Conservation (phyloP, 2,329 filamentous ascomycete genomes). For the Alternaria solani region DNA sequence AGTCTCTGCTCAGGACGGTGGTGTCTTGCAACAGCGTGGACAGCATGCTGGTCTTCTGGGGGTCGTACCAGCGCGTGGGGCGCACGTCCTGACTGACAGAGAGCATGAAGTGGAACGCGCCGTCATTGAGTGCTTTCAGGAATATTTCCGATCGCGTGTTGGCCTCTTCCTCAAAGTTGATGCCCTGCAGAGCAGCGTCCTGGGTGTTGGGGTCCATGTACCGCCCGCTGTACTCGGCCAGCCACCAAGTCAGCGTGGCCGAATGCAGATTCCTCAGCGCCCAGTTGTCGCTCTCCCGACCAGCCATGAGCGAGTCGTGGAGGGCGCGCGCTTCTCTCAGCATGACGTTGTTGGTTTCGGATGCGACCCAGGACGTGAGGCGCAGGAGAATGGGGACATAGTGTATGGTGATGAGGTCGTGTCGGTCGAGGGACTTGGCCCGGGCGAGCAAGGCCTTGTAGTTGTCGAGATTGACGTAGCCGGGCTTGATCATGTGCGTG, state of each 20-base stretch:
- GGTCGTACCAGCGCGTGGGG: slow-evolving; percentile 84
- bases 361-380: slow-evolving; percentile 79
- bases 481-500: slow-evolving; percentile 78
- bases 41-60: slow-evolving; percentile 82
- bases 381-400: slow-evolving; percentile 81
- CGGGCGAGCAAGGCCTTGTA: slow-evolving; percentile 75
- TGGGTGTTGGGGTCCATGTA: slow-evolving; percentile 75
- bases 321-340: slow-evolving; percentile 75
- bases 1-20: slow-evolving; percentile 71
- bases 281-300: slow-evolving; percentile 74
- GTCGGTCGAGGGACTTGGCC: slow-evolving; percentile 75
- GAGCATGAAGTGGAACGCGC: slow-evolving; percentile 90
- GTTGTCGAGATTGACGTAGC: slow-evolving; percentile 73
- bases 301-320: slow-evolving; percentile 71
- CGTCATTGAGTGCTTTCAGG: slow-evolving; percentile 80
- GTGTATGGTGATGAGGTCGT: slow-evolving; percentile 79
- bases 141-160: slow-evolving; percentile 76
- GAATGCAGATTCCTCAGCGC: slow-evolving; percentile 78
- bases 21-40: slow-evolving; percentile 84
- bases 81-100: slow-evolving; percentile 83
- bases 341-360: slow-evolving; percentile 71
- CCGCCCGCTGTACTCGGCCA: slow-evolving; percentile 90
- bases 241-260: slow-evolving; percentile 83
- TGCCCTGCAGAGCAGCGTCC: slow-evolving; percentile 59
- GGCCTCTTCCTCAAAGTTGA: slow-evolving; percentile 72